A percentile compares a stretch with the other conserved stretches of the same genome.
Conservation (phyloP, 129 eudicot genomes). For the Solidago caesia region DNA sequence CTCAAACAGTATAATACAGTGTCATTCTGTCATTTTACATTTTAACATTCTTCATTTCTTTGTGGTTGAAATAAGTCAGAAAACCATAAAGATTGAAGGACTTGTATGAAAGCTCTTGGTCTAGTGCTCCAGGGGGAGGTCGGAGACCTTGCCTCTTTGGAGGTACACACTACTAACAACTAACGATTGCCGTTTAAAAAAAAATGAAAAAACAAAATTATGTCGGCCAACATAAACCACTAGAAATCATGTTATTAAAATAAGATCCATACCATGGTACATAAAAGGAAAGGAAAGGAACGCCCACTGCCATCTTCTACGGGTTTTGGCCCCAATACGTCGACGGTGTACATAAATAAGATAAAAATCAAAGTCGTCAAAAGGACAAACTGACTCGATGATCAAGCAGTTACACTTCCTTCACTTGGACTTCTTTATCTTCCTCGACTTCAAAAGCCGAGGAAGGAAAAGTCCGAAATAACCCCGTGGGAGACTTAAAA, state of each 20-base stretch:
- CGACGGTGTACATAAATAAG: too few species aligned
- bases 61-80: too few species aligned
- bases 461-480: conserved; percentile 55
- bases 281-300: neutral
- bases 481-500: conserved; percentile 56
- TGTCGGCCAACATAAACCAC: neutral
- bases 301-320: too few species aligned
- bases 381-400: neutral
- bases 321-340: too few species aligned
- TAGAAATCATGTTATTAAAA: neutral
- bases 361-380: neutral
- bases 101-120: too few species aligned
- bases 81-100: too few species aligned
- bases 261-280: neutral
- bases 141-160: too few species aligned
- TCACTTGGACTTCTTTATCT: conserved; percentile 24
- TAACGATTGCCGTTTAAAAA: neutral
- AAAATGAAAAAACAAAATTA: neutral
- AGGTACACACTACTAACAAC: too few species aligned
- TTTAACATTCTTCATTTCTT: too few species aligned
- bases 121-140: too few species aligned
- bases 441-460: conserved; percentile 52
- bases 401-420: conserved; percentile 38
- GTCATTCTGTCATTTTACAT: too few species aligned
- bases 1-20: too few species aligned